Base-by-base conservation (phyloP, 2,329 filamentous ascomycete species). In the Diplodia scrobiculata region DNA sequence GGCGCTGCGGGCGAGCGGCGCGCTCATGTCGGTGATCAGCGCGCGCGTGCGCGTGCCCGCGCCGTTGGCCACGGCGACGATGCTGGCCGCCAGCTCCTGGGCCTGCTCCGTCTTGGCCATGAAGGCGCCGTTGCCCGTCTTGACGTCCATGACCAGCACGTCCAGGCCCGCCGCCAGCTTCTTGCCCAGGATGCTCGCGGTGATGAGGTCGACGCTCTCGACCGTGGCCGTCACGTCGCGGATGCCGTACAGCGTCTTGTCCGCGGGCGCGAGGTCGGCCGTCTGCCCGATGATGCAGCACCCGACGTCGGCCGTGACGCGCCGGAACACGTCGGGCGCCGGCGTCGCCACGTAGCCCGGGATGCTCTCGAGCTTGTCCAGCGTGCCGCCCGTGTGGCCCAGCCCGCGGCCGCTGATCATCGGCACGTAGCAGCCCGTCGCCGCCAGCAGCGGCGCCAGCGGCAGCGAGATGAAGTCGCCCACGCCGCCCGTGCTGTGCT, bases 351-450 rank as follows among this genome's bases (percentile, higher is more conserved):
- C 34, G 65, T 66, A 66, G 25, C 65, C 65, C 7, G 65, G 65
- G 55, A 66, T 62, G 65, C 65, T 66, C 55, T 62, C 55, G 1
- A 66, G 55, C 55, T 66, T 66, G 65, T 66, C 65, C 19, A 66
- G 55, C 19, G 65, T 66, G 25, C 65, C 65, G 55, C 65, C 65
- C 48, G 65, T 66, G 65, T 66, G 65, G 17, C 65, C 65, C 17
- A 66, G 58, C 3, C 65, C 65, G 27, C 65, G 55, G 10, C 65
- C 65, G 14, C 19, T 32, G 55, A 66, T 66, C 65, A 66, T 66
- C 29, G 65, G 65, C 25, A 66, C 65, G 65, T 34, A 66, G 65
- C 65, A 66, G 36, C 65, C 65, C 41, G 50, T 50, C 1, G 55
- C 55, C 2, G 65, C 65, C 10, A 66, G 55, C 55, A 66, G 65